Evolutionary conservation across 192 early-diverging fungal genomes (phyloP).

Genomic region (Allomyces javanicus): DNA sequence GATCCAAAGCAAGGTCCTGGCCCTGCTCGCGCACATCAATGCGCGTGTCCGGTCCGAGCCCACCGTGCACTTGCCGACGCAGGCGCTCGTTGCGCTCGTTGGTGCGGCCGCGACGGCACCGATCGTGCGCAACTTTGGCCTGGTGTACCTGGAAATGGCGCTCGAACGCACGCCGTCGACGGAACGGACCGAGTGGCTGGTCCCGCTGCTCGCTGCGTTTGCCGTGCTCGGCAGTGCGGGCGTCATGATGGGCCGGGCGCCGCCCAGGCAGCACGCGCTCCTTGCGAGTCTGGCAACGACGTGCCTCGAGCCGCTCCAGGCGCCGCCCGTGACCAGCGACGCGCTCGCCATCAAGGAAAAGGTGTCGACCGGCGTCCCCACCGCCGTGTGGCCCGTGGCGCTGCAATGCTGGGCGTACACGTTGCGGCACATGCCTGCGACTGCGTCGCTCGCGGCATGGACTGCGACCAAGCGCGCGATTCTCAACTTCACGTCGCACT

Average conservation of each 20-base stretch:
- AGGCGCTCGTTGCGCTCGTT: slow-evolving; percentile 40
- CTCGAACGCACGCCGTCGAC: slow-evolving; percentile 24
- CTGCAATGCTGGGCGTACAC: not conserved
- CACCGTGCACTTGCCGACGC: slow-evolving; percentile 36
- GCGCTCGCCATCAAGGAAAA: not conserved
- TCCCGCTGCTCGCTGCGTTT: slow-evolving; percentile 41
- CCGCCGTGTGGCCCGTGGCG: not conserved
- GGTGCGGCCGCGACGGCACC: slow-evolving; percentile 9
- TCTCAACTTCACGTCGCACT: not conserved
- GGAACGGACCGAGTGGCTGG: slow-evolving; percentile 24
- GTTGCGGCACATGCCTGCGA: not conserved
- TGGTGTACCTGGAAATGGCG: slow-evolving; percentile 74
- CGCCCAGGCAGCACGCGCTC: not conserved
- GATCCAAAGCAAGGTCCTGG: slow-evolving; percentile 33
- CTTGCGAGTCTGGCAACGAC: not conserved
- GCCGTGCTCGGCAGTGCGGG: slow-evolving; percentile 1
- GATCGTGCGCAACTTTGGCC: slow-evolving; percentile 53
- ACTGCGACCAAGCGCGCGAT: not conserved
- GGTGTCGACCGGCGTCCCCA: not conserved
- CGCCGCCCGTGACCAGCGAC: not conserved
- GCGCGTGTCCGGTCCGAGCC: slow-evolving; percentile 51
- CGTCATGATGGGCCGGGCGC: not conserved
- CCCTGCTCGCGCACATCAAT: slow-evolving; percentile 62
- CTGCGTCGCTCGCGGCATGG: not conserved
- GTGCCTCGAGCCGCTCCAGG: not conserved